Base-by-base conservation (phyloP, 257 asterid species). In the Solanum rostratum region DNA sequence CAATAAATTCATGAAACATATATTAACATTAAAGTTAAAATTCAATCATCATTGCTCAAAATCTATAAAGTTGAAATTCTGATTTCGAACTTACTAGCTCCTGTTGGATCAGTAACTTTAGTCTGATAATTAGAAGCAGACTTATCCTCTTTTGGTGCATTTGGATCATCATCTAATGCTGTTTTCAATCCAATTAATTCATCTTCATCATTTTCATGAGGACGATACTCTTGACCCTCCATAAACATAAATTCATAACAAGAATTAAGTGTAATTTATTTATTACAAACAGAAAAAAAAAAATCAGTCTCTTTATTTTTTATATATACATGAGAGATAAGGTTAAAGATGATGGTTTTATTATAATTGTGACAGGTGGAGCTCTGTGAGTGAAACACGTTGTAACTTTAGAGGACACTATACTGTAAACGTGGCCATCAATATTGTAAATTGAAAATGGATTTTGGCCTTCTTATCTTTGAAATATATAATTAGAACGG, bases 41-140 rank as follows among this genome's bases (percentile, higher is more conserved):
- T 5, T 33, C 6, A 33, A 33, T 33, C 4, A 33, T 33, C 39
- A 33, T 4, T 5, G 0, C 1, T 33, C 4, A 33, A 1, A 33
- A 33, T 33, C 39, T 33, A 0, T 33, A 33, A 33, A 33, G 4
- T 33, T 33, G 4, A 33, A 33, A 33, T 33, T 33, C 39, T 33
- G 4, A 33, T 33, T 33, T 33, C 39, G 39, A 33, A 33, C 43
- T 27, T 88, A 92, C 97, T 93, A 60, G 79, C 57, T 3, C 88
- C 89, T 0, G 95, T 89, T 6, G 97, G 96, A 89, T 94, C 97
- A 43, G 70, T 13, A 11, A 87, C 91, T 86, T 95, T 94, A 74
- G 90, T 18, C 83, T 94, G 88, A 81, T 95, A 89, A 85, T 92
- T 94, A 1, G 92, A 86, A 54, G 90, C 59, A 1, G 10, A 18